Percentiles rank a stretch among this genome's conserved stretches.
These are phyloP conservation scores for Russula sp. DNA, from an alignment of 768 basidiomycete species.

Conservation along the genomic window DNA sequence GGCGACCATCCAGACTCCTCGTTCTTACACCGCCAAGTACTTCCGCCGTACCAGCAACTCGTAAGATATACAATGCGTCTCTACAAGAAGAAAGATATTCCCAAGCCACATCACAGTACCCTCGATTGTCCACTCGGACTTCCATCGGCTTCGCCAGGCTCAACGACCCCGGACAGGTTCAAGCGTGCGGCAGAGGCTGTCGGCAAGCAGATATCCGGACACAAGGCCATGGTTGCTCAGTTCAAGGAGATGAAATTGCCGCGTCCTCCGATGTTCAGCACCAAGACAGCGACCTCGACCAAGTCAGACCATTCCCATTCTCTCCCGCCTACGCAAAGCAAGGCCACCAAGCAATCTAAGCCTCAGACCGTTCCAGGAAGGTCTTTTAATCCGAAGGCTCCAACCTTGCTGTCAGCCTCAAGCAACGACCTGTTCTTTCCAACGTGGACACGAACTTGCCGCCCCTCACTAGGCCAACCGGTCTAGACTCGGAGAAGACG, in stretches of 20 bases:
- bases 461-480: constrained; percentile 9
- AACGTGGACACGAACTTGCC: not conserved
- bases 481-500: constrained; percentile 5
- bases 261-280: constrained; percentile 14
- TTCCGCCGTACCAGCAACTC: constrained; percentile 19
- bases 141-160: constrained; percentile 1
- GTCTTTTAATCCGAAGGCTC: not conserved
- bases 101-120: constrained; percentile 4
- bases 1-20: not conserved
- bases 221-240: constrained; percentile 23
- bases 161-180: constrained; percentile 1
- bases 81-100: constrained; percentile 15
- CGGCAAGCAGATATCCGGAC: constrained; percentile 17
- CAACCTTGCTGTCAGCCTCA: not conserved
- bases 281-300: not conserved
- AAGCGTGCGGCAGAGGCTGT: constrained; percentile 22
- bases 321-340: constrained; percentile 5
- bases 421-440: not conserved
- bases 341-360: constrained; percentile 4
- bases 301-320: not conserved
- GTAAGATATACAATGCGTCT: constrained; percentile 26
- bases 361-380: not conserved
- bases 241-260: constrained; percentile 18
- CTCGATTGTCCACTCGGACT: not conserved
- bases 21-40: constrained; percentile 22